These are phyloP conservation scores for Punica granatum DNA, from an alignment of 345 rosid genomes.

Conservation along the genomic window DNA sequence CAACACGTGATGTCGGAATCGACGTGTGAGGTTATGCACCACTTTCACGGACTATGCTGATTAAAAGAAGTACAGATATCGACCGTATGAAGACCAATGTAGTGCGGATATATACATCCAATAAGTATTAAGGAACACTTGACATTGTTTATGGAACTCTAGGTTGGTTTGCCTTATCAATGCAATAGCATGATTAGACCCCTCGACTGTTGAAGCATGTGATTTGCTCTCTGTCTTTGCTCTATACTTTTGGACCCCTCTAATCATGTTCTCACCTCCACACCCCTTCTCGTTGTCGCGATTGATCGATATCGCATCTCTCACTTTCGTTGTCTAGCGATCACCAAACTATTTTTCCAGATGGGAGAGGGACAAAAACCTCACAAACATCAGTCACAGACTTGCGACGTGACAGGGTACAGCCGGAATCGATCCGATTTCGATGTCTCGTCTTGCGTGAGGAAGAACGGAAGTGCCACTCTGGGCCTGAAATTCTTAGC, in stretches of 20 bases:
- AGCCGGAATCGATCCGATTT: not conserved
- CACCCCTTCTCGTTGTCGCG: no score
- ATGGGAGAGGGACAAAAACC: not conserved
- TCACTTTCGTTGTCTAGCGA: no score
- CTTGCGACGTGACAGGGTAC: not conserved
- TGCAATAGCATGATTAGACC: not conserved
- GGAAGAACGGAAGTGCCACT: not conserved
- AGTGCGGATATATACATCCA: no score
- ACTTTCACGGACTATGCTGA: no score
- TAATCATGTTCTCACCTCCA: no score
- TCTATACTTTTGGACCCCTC: no score
- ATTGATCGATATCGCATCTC: no score
- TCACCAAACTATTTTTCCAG: no score
- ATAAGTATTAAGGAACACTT: not conserved
- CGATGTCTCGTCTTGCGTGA: not conserved
- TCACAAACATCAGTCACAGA: not conserved
- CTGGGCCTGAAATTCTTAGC: not conserved
- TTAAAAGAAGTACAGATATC: no score
- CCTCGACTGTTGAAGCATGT: not conserved
- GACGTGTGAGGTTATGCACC: no score
- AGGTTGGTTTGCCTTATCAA: not conserved
- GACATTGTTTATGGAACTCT: not conserved
- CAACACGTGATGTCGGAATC: no score
- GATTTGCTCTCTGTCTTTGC: not conserved
- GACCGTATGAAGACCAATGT: no score